Evolutionary conservation across 2,329 filamentous ascomycete species (phyloP).

Genomic region (Corniculantispora saksenae): DNA sequence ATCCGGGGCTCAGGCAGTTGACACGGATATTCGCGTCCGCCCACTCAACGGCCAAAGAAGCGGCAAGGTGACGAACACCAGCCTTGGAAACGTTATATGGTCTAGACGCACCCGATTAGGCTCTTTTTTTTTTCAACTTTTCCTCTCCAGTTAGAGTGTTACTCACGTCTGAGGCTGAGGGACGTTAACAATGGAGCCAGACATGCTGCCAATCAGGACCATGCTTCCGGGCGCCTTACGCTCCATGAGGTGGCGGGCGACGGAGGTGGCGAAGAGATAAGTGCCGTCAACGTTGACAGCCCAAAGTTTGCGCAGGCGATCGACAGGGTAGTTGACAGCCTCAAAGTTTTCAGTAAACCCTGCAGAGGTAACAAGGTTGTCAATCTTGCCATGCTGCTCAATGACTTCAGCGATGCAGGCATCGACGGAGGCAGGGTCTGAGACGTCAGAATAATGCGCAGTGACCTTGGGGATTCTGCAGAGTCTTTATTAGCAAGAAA

Average conservation of each 20-base stretch:
- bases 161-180: conserved; percentile 82
- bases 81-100: conserved; percentile 95
- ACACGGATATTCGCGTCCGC: conserved; percentile 83
- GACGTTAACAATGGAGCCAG: conserved; percentile 88
- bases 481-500: background rate
- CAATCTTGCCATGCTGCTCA: conserved; percentile 72
- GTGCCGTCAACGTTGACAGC: conserved; percentile 91
- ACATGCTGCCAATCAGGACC: conserved; percentile 96
- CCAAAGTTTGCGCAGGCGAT: conserved; percentile 92
- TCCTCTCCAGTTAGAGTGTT: background rate
- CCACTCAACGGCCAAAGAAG: conserved; percentile 92
- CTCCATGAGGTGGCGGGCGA: conserved; percentile 87
- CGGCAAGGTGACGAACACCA: conserved; percentile 83
- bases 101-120: conserved; percentile 34
- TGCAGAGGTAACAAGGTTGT: conserved; percentile 92
- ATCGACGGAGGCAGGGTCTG: conserved; percentile 76
- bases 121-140: background rate
- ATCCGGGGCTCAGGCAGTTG: conserved; percentile 93
- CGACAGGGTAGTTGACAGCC: conserved; percentile 85
- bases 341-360: conserved; percentile 97
- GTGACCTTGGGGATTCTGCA: conserved; percentile 76
- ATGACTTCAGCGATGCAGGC: conserved; percentile 65
- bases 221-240: conserved; percentile 79
- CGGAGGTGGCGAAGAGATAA: conserved; percentile 80
- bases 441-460: conserved; percentile 86